These are phyloP conservation scores for Dicorynia guianensis DNA, from an alignment of 306 rosid genomes.

Conservation along the genomic window DNA sequence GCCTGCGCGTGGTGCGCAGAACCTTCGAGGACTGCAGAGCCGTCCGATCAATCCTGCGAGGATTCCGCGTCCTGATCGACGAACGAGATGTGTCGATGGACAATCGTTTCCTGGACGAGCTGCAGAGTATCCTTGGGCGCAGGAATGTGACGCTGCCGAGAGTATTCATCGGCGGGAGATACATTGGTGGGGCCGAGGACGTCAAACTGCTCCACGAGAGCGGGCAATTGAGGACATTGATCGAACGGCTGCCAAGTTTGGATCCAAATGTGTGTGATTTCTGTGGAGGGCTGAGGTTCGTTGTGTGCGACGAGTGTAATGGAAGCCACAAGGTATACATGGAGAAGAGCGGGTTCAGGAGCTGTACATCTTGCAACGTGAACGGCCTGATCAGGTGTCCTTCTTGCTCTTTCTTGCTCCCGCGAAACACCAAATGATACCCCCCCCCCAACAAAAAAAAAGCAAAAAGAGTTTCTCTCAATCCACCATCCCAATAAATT, in stretches of 20 bases:
- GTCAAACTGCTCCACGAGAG: constrained; percentile 59
- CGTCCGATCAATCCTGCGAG: constrained; percentile 70
- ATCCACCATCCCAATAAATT: constrained; percentile 35
- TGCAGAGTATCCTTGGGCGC: constrained; percentile 56
- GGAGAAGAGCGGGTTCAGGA: constrained; percentile 62
- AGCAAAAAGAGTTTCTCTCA: neutral
- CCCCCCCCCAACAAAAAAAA: no score
- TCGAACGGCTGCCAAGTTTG: constrained; percentile 64
- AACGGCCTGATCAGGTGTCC: constrained; percentile 79
- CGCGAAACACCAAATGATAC: constrained; percentile 41
- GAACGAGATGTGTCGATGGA: constrained; percentile 90
- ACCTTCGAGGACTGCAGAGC: constrained; percentile 78
- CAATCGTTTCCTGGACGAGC: constrained; percentile 60
- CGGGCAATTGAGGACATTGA: constrained; percentile 61
- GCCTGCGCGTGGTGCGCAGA: constrained; percentile 82
- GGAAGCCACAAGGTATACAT: constrained; percentile 81
- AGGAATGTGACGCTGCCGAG: constrained; percentile 54
- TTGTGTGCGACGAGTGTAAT: constrained; percentile 66
- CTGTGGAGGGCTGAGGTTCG: constrained; percentile 78
- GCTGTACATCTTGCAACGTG: constrained; percentile 63
- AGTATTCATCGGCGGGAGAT: constrained; percentile 68
- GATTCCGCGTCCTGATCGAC: constrained; percentile 66
- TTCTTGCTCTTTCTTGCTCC: constrained; percentile 54
- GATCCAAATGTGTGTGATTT: constrained; percentile 52
- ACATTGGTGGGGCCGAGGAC: constrained; percentile 78